phyloP scores from a whole-genome alignment of 2,329 filamentous ascomycete species.

The Magnaporthiopsis incrustans region DNA sequence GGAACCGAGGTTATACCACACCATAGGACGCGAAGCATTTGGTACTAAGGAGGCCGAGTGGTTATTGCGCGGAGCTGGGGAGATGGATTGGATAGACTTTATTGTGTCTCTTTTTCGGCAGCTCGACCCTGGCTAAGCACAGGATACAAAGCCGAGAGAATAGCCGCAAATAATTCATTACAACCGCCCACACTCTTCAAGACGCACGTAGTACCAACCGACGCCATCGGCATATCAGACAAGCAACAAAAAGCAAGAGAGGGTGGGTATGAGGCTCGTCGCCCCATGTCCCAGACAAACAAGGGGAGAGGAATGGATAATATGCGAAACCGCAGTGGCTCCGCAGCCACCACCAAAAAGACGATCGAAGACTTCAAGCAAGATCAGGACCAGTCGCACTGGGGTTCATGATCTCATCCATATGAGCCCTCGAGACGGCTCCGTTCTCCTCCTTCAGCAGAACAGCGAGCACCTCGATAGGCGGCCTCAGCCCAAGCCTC shows the following conservation, averaged over 20 bases:
- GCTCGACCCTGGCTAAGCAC: too few relatives aligned
- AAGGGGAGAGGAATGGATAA: neutral
- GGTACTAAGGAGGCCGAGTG: constrained; percentile 58
- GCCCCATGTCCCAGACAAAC: neutral
- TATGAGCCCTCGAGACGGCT: constrained; percentile 57
- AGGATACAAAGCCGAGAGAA: neutral
- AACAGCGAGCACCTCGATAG: constrained; percentile 83
- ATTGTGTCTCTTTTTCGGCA: neutral
- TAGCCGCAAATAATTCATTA: neutral
- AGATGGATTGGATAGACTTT: neutral
- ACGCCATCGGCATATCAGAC: neutral
- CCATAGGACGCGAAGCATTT: constrained; percentile 87
- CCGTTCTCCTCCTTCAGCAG: constrained; percentile 62
- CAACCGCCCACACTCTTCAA: neutral
- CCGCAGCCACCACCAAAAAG: neutral
- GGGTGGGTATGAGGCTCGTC: neutral
- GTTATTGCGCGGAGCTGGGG: neutral
- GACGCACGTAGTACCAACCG: neutral
- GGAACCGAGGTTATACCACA: constrained; percentile 62
- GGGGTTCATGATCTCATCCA: constrained; percentile 58
- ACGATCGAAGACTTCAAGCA: neutral
- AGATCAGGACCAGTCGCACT: constrained; percentile 28
- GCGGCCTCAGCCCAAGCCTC: constrained; percentile 73
- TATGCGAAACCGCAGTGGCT: neutral
- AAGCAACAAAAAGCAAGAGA: neutral